These are phyloP conservation scores for Kazachstania sp. DNA, from an alignment of 1,139 yeast species.

Conservation along the genomic window DNA sequence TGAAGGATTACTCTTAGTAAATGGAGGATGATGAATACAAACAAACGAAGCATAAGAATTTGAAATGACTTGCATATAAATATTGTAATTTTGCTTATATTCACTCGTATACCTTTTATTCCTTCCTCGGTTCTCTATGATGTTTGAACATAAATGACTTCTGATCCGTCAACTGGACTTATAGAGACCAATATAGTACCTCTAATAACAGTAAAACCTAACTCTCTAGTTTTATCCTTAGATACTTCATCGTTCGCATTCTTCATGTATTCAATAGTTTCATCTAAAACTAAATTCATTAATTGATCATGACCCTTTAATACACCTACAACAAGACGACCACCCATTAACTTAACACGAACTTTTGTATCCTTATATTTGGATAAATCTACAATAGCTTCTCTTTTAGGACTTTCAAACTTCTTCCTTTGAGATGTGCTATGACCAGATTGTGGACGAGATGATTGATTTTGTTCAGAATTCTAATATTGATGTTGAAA, in stretches of 20 bases:
- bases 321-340: constrained; percentile 67
- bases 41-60: no score
- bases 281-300: constrained; percentile 87
- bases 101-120: not conserved
- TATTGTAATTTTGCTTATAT: no score
- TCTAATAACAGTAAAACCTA: constrained; percentile 77
- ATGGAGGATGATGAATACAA: no score
- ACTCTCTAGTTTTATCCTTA: constrained; percentile 47
- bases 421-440: constrained; percentile 35
- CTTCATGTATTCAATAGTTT: constrained; percentile 62
- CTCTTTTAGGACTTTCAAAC: constrained; percentile 75
- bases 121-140: constrained; percentile 2
- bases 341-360: constrained; percentile 80
- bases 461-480: not conserved
- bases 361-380: constrained; percentile 68
- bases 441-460: constrained; percentile 9
- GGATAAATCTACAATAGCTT: constrained; percentile 76
- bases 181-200: constrained; percentile 76
- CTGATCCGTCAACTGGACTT: constrained; percentile 79
- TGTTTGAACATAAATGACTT: constrained; percentile 42
- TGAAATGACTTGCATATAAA: no score
- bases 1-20: no score
- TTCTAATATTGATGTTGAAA: not conserved
- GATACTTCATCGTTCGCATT: constrained; percentile 54
- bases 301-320: constrained; percentile 87